Percentiles rank a stretch among this genome's conserved stretches.
These are phyloP conservation scores for Penicillium sp. DNA, from an alignment of 2,329 filamentous ascomycete genomes.

Conservation along the genomic window DNA sequence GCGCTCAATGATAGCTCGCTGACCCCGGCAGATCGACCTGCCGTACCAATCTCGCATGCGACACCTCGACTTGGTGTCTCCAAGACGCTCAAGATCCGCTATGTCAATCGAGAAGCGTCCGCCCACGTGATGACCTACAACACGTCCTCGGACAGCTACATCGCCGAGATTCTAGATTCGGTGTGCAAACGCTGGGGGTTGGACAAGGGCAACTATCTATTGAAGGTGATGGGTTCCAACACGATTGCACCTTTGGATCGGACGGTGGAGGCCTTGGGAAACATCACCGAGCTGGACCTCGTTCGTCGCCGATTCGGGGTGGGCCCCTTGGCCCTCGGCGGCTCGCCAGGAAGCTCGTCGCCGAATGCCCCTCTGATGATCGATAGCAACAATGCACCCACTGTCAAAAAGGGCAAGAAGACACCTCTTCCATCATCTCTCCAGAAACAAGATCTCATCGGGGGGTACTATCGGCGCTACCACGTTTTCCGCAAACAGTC, in stretches of 20 bases:
- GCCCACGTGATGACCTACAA: slow-evolving; percentile 49
- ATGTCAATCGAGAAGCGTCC: slow-evolving; percentile 54
- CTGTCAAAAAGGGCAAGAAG: slow-evolving; percentile 35
- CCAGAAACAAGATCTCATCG: slow-evolving; percentile 44
- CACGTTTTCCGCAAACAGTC: slow-evolving; percentile 60
- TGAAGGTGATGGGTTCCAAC: slow-evolving; percentile 58
- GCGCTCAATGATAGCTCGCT: slow-evolving; percentile 42
- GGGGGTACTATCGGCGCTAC: slow-evolving; percentile 55
- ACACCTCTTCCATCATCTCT: slow-evolving; percentile 44
- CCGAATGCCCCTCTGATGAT: slow-evolving; percentile 61
- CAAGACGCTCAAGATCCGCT: slow-evolving; percentile 55
- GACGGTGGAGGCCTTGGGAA: slow-evolving; percentile 58
- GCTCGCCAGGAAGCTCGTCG: slow-evolving; percentile 56
- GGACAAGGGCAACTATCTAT: slow-evolving; percentile 58
- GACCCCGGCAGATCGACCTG: slow-evolving; percentile 43
- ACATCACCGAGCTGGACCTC: slow-evolving; percentile 56
- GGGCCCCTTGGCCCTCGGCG: slow-evolving; percentile 50
- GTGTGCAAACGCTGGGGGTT: slow-evolving; percentile 57
- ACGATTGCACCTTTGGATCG: slow-evolving; percentile 59
- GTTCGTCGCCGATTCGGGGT: slow-evolving; percentile 57
- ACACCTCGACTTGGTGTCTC: slow-evolving; percentile 52
- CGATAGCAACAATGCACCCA: slow-evolving; percentile 26
- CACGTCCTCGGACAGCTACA: slow-evolving; percentile 60
- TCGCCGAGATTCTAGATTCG: slow-evolving; percentile 60
- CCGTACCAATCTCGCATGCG: slow-evolving; percentile 40